Evolutionary conservation across 1,284 basidiomycete species (phyloP), one percentile per base, ranked within the genome.

Genomic region (Apiotrichum akiyoshidainum): DNA sequence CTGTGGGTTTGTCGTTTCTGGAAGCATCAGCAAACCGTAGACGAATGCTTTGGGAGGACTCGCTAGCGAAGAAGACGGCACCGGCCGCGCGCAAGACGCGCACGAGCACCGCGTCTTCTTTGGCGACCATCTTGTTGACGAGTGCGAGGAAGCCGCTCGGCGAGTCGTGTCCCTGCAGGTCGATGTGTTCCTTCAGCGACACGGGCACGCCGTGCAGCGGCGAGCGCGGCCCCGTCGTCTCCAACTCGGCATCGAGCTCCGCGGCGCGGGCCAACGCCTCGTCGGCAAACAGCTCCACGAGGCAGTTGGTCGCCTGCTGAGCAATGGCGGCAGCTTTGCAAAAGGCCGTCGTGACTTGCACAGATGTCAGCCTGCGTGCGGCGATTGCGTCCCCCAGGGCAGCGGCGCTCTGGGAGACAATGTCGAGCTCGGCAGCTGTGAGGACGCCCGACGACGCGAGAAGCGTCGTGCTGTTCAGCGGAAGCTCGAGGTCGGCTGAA

Each of bases 221-320:
- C 0, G 85, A 83, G 77, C 4, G 78, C 68, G 63, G 78, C 79
- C 14, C 81, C 82, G 78, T 81, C 34, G 68, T 68, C 51, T 78
- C 78, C 14, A 86, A 70, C 64, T 84, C 75, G 3, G 77, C 81
- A 63, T 89, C 87, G 6, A 87, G 79, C 67, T 82, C 78, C 81
- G 78, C 3, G 26, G 87, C 87, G 26, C 82, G 79, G 37, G 73
- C 76, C 12, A 87, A 73, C 0, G 84, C 86, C 21, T 81, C 80
- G 1, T 85, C 83, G 46, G 85, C 78, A 62, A 86, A 86, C 14
- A 86, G 83, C 66, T 87, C 86, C 3, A 86, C 86, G 44, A 88
- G 72, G 68, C 85, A 87, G 62, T 87, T 87, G 1, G 83, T 84
- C 80, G 63, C 61, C 51, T 68, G 67, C 44, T 68, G 70, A 2